phyloP scores from a whole-genome alignment of 2,329 filamentous ascomycete genomes.

The Ceratocystis ficicola region DNA sequence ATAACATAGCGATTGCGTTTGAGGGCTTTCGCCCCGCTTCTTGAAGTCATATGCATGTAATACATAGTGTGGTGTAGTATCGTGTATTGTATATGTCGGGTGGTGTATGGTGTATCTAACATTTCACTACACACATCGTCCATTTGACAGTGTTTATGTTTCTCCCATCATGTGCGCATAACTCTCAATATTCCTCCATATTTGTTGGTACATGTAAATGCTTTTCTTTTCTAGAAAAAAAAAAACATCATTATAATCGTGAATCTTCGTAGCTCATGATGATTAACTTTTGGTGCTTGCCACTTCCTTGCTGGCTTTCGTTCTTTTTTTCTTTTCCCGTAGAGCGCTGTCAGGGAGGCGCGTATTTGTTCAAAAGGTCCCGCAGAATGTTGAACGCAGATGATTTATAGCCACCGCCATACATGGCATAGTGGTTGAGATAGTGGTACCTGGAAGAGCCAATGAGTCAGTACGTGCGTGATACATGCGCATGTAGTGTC shows the following conservation, averaged over 20 bases:
- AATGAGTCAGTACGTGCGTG: constrained; percentile 23
- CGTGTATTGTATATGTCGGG: too few relatives aligned
- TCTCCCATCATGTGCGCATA: too few relatives aligned
- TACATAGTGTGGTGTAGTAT: not conserved
- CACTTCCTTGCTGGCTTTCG: not conserved
- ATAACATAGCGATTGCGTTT: not conserved
- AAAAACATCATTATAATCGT: constrained; percentile 13
- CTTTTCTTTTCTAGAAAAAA: not conserved
- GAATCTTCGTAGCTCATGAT: constrained; percentile 15
- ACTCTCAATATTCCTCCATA: not conserved
- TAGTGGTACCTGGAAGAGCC: constrained; percentile 59
- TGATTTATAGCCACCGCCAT: constrained; percentile 64
- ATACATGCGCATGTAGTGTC: not conserved
- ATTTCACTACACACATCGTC: too few relatives aligned
- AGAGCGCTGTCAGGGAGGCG: constrained; percentile 24
- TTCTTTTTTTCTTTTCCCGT: not conserved
- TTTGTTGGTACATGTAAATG: constrained; percentile 1
- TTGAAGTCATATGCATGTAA: not conserved
- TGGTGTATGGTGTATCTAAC: too few relatives aligned
- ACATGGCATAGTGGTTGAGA: constrained; percentile 76
- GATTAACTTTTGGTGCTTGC: constrained; percentile 4
- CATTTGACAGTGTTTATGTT: too few relatives aligned
- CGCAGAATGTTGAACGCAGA: constrained; percentile 73
- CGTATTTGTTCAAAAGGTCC: constrained; percentile 61
- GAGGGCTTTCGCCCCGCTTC: not conserved